These are phyloP conservation scores for Gossypioides kirkii DNA, from an alignment of 345 rosid genomes.

Conservation along the genomic window DNA sequence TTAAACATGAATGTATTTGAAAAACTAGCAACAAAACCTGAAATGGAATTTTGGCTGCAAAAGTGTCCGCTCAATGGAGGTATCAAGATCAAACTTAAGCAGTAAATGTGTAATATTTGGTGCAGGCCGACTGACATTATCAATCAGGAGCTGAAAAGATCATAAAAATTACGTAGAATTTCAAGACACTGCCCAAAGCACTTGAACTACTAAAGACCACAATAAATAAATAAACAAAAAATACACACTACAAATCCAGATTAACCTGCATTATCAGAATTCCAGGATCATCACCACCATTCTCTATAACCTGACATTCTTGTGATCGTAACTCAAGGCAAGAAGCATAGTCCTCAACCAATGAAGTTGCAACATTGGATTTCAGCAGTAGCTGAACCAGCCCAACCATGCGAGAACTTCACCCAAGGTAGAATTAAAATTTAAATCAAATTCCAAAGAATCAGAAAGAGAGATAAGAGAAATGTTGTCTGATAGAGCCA, in stretches of 20 bases:
- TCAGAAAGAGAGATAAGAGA: slow-evolving; percentile 8
- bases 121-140: slow-evolving; percentile 78
- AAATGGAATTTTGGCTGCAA: slow-evolving; percentile 91
- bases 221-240: not conserved
- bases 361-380: slow-evolving; percentile 57
- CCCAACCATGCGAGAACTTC: slow-evolving; percentile 87
- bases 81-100: slow-evolving; percentile 82
- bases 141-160: slow-evolving; percentile 73
- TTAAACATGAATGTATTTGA: not conserved
- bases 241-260: not conserved
- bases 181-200: slow-evolving; percentile 5
- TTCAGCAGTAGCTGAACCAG: slow-evolving; percentile 78
- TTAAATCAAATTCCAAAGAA: slow-evolving; percentile 10
- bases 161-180: slow-evolving; percentile 1
- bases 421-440: slow-evolving; percentile 16
- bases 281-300: slow-evolving; percentile 71
- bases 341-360: slow-evolving; percentile 86
- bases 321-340: slow-evolving; percentile 82
- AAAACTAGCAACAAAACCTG: slow-evolving; percentile 48
- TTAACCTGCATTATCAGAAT: slow-evolving; percentile 86
- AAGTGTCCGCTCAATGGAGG: slow-evolving; percentile 67
- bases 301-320: slow-evolving; percentile 67
- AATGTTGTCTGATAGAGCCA: not conserved
- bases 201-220: not conserved
- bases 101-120: slow-evolving; percentile 90